Percentiles rank a stretch among this genome's conserved stretches.
Conservation (phyloP, 2,329 filamentous ascomycete species). For the Colletotrichum falcatum region DNA sequence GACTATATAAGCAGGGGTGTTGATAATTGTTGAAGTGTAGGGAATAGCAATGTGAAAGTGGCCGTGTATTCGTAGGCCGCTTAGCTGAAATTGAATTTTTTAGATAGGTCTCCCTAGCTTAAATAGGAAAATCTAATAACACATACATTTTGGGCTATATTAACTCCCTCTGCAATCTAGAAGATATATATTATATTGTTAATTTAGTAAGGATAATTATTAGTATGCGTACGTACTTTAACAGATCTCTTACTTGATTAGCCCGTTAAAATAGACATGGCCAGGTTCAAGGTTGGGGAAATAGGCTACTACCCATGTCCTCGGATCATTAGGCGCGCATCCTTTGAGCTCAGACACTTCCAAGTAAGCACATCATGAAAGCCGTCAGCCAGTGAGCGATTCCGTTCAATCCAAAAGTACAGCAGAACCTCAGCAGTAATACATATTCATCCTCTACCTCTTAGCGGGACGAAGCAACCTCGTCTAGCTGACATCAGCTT, state of each 20-base stretch:
- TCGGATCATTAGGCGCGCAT: not conserved
- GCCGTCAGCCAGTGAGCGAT: not conserved
- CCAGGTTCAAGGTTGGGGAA: not conserved
- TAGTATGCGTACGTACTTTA: too few species aligned
- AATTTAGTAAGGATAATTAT: too few species aligned
- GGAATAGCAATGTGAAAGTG: too few species aligned
- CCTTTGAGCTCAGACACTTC: not conserved
- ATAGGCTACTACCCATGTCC: not conserved
- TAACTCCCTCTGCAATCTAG: too few species aligned
- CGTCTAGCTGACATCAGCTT: constrained; percentile 10
- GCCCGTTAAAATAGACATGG: not conserved
- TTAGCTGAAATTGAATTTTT: too few species aligned
- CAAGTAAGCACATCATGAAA: not conserved
- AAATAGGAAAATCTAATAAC: too few species aligned
- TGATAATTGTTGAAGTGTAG: not conserved
- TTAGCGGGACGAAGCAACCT: not conserved
- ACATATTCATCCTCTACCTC: not conserved
- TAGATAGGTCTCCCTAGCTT: too few species aligned
- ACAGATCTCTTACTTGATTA: not conserved
- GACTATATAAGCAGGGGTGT: too few species aligned
- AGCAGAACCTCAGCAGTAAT: not conserved
- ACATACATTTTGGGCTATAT: too few species aligned
- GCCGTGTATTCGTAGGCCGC: too few species aligned
- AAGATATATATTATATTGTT: too few species aligned
- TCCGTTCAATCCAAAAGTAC: not conserved